Conservation (phyloP, 2,329 filamentous ascomycete species). For the Zasmidium cellare region DNA sequence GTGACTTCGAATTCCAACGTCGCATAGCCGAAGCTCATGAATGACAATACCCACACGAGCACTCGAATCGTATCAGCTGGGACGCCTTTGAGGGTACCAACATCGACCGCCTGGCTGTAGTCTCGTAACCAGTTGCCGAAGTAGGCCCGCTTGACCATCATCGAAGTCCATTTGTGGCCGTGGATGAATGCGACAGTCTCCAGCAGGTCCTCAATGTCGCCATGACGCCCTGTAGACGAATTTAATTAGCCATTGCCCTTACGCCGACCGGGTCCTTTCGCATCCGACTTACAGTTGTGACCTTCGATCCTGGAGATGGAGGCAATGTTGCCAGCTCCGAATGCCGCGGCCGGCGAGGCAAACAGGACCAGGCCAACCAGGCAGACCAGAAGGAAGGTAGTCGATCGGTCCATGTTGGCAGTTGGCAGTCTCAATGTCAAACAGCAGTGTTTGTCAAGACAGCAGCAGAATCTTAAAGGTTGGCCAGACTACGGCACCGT, state of each 20-base stretch:
- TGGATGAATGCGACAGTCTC: slow-evolving; percentile 44
- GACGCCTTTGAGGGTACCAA: slow-evolving; percentile 87
- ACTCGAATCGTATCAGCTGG: slow-evolving; percentile 89
- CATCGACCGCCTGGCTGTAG: slow-evolving; percentile 92
- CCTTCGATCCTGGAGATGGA: slow-evolving; percentile 46
- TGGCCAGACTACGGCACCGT: background rate
- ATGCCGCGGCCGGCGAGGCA: slow-evolving; percentile 35
- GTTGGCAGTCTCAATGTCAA: background rate
- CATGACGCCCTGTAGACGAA: slow-evolving; percentile 41
- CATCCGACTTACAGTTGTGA: slow-evolving; percentile 41
- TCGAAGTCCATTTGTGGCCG: slow-evolving; percentile 58
- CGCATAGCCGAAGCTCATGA: slow-evolving; percentile 83
- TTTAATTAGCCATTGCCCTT: background rate
- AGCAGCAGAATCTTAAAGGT: background rate
- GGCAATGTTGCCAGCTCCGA: slow-evolving; percentile 52
- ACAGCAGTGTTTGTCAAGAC: background rate
- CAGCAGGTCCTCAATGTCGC: slow-evolving; percentile 54
- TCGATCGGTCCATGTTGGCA: slow-evolving; percentile 7
- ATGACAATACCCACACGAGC: slow-evolving; percentile 83
- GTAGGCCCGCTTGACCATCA: slow-evolving; percentile 80
- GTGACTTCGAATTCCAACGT: slow-evolving; percentile 86
- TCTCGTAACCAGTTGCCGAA: slow-evolving; percentile 96
- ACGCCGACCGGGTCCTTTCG: too few relatives aligned
- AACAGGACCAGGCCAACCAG: slow-evolving; percentile 29
- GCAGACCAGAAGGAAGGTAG: slow-evolving; percentile 27